Evolutionary conservation across 2,329 filamentous ascomycete species (phyloP).

Genomic region (Acrocalymma vagum): DNA sequence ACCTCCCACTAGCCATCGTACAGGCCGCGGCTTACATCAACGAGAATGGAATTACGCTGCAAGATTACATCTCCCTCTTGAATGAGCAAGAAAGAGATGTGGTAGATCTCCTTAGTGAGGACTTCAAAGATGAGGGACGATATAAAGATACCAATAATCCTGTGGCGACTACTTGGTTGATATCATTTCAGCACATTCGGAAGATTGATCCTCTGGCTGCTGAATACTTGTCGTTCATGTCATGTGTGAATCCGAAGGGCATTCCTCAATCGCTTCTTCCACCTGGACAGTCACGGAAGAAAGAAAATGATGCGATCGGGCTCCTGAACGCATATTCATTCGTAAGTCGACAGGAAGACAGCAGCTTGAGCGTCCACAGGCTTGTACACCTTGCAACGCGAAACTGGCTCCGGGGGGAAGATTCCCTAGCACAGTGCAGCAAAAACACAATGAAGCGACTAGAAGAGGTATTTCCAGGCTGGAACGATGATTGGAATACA

Average conservation of each 20-base stretch:
- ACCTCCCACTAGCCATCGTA: slow-evolving; percentile 38
- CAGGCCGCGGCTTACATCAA: slow-evolving; percentile 50
- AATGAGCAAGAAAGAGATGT: slow-evolving; percentile 37
- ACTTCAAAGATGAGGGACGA: slow-evolving; percentile 45
- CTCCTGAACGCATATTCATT: slow-evolving; percentile 20
- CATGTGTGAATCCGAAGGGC: slow-evolving; percentile 1
- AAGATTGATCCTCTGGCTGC: slow-evolving; percentile 39
- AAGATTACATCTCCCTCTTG: slow-evolving; percentile 44
- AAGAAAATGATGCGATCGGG: slow-evolving; percentile 17
- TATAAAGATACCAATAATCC: slow-evolving; percentile 27
- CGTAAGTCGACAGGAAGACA: slow-evolving; percentile 2
- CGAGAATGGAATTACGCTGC: slow-evolving; percentile 16
- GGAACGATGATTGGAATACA: slow-evolving; percentile 19
- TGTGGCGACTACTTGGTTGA: slow-evolving; percentile 47
- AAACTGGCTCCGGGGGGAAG: slow-evolving; percentile 13
- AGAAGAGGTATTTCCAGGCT: background rate
- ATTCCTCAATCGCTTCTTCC: slow-evolving; percentile 7
- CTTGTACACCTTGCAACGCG: slow-evolving; percentile 19
- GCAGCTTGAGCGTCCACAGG: slow-evolving; percentile 14
- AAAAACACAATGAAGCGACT: slow-evolving; percentile 5
- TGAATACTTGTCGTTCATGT: slow-evolving; percentile 30
- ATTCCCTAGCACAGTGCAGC: background rate
- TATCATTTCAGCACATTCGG: slow-evolving; percentile 48
- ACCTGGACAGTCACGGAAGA: slow-evolving; percentile 1
- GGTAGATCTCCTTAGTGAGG: slow-evolving; percentile 43